Evolutionary conservation across 2,329 filamentous ascomycete genomes (phyloP).

Genomic region (Metarhizium robertsii): DNA sequence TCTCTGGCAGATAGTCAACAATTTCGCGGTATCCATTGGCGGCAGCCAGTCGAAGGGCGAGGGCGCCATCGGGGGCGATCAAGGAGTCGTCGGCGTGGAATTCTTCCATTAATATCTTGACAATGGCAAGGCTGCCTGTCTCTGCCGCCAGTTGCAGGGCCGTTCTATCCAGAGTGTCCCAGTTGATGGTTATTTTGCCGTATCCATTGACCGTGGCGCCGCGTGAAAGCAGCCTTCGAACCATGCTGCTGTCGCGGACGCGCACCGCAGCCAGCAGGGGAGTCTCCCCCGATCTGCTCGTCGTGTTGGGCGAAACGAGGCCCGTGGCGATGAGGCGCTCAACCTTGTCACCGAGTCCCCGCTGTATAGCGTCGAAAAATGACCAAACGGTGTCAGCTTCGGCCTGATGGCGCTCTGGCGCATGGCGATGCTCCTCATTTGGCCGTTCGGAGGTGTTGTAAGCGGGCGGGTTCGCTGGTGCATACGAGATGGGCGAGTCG

Average conservation of each 20-base stretch:
- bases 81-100: constrained; percentile 32
- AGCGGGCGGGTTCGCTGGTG: not conserved
- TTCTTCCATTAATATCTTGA: constrained; percentile 29
- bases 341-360: constrained; percentile 18
- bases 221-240: constrained; percentile 23
- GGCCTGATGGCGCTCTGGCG: not conserved
- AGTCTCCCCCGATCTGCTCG: constrained; percentile 18
- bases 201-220: constrained; percentile 25
- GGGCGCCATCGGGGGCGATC: constrained; percentile 34
- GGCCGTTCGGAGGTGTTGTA: not conserved
- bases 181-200: constrained; percentile 7
- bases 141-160: constrained; percentile 34
- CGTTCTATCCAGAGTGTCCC: constrained; percentile 22
- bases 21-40: constrained; percentile 30
- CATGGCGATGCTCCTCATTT: not conserved
- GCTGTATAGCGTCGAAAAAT: constrained; percentile 10
- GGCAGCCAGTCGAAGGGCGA: constrained; percentile 35
- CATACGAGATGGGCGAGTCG: not conserved
- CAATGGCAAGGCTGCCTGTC: constrained; percentile 29
- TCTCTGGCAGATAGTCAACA: constrained; percentile 30
- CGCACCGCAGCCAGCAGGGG: constrained; percentile 28
- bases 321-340: constrained; percentile 21
- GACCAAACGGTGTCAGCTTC: not conserved
- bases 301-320: constrained; percentile 28
- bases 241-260: constrained; percentile 18